These are phyloP conservation scores for Ligustrum vulgare DNA, from an alignment of 257 asterid species.

Conservation along the genomic window DNA sequence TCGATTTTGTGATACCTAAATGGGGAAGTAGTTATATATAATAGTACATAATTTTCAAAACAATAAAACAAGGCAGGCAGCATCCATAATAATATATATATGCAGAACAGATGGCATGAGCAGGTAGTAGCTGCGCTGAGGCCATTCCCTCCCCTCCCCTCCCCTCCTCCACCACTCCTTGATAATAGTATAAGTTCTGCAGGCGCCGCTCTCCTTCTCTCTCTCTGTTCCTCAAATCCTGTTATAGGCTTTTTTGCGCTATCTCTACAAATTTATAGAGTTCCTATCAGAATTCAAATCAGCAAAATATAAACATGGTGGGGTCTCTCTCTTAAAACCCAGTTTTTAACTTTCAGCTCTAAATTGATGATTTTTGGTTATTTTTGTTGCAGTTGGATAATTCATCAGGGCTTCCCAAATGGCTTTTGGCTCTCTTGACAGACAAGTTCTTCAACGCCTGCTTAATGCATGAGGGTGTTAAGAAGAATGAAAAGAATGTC, in stretches of 20 bases:
- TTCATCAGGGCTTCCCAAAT: slow-evolving; percentile 43
- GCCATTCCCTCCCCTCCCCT: slow-evolving; percentile 26
- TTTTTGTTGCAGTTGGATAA: slow-evolving; percentile 42
- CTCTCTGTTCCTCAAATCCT: slow-evolving; percentile 29
- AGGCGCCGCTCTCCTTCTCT: slow-evolving; percentile 49
- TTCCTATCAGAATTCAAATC: slow-evolving; percentile 19
- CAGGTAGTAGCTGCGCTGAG: slow-evolving; percentile 16
- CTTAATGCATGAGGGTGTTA: slow-evolving; percentile 52
- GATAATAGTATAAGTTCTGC: slow-evolving; percentile 62
- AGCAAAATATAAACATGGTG: slow-evolving; percentile 33
- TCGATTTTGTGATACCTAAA: neutral
- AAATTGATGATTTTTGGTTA: neutral
- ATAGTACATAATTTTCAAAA: neutral
- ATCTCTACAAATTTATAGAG: neutral
- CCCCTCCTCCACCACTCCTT: slow-evolving; percentile 37
- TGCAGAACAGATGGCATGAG: neutral
- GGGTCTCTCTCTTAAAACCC: slow-evolving; percentile 13
- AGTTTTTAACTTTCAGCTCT: neutral
- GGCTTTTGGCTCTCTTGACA: slow-evolving; percentile 54
- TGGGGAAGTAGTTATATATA: neutral
- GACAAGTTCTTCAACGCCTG: slow-evolving; percentile 77
- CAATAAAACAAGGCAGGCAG: neutral
- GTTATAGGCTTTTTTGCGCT: slow-evolving; percentile 14
- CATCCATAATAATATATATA: slow-evolving; percentile 5
- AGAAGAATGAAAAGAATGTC: slow-evolving; percentile 70